Conservation (phyloP, 305 asterid species). For the Ilex paraguariensis region DNA sequence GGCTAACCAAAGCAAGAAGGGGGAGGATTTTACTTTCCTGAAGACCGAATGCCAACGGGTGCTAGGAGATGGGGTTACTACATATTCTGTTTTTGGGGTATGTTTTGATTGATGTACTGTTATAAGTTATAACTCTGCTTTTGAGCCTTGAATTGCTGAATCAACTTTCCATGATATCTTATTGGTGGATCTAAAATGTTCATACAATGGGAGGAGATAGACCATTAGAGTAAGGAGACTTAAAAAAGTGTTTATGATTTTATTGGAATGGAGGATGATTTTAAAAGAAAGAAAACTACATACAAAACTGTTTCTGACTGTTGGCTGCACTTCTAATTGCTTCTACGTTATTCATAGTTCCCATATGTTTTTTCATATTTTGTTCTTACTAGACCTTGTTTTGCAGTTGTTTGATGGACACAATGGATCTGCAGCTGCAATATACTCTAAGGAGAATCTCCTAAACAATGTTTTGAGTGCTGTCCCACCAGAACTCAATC, state of each 20-base stretch:
- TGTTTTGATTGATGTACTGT: constrained; percentile 1
- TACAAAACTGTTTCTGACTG: background rate
- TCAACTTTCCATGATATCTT: background rate
- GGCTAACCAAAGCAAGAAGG: constrained; percentile 91
- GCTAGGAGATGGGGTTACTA: constrained; percentile 87
- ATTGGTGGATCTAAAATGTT: too few relatives aligned
- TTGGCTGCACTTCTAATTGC: background rate
- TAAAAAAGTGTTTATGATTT: background rate
- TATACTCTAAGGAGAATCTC: constrained; percentile 84
- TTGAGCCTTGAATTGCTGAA: background rate
- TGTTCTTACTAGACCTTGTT: constrained; percentile 11
- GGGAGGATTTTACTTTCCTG: constrained; percentile 81
- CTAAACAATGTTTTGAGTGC: constrained; percentile 75
- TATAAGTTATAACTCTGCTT: background rate
- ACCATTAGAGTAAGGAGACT: too few relatives aligned
- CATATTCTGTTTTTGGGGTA: constrained; percentile 90
- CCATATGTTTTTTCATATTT: constrained; percentile 1
- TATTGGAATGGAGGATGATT: background rate
- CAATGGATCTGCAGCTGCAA: constrained; percentile 96
- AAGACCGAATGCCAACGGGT: constrained; percentile 87
- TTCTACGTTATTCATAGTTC: background rate
- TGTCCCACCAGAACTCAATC: constrained; percentile 76
- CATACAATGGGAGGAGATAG: too few relatives aligned
- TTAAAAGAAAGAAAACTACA: background rate
- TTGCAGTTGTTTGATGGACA: constrained; percentile 94